Base-by-base conservation (phyloP, 805 yeast genomes). In the Komagataella kurtzmanii region DNA sequence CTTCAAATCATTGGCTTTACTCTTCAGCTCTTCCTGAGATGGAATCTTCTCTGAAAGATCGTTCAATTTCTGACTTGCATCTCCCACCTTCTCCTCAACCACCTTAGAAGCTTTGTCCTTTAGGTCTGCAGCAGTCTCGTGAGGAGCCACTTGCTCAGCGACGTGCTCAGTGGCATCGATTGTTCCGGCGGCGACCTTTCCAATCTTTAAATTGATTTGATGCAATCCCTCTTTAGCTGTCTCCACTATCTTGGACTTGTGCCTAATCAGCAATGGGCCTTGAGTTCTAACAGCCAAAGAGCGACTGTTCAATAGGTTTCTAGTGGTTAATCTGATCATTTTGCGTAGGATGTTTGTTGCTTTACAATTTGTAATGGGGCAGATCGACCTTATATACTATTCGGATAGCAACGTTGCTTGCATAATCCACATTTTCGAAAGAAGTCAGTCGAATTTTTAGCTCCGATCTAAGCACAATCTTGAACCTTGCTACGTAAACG, bases 141-240 rank as follows among this genome's bases (percentile, higher is more conserved):
- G 40, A 10, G 40, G 40, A 30, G 44, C 50, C 40, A 48, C 51
- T 10, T 52, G 51, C 14, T 63, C 61, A 12, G 63, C 54, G 21
- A 55, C 59, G 6, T 62, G 54, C 56, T 61, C 72, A 18, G 72
- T 70, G 46, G 62, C 65, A 44, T 71, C 72, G 52, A 71, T 59
- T 1, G 73, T 71, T 18, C 62, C 64, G n/a, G 74, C 75, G 17
- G 68, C 61, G 7, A 63, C 65, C 54, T 71, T 64, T 7, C 75
- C 75, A n/a, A 70, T 67, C 57, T 68, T 70, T 53, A 55, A 14
- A 47, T 58, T 59, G 52, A 61, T 51, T 17, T 51, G 49, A 3
- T 58, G 49, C 46, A 61, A 53, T 6, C 56, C 56, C 40, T 61
- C 65, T 51, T 60, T 59, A 45, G 63, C 58, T 46, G 56, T 50